A percentile compares a stretch with the other conserved stretches of the same genome.
Conservation (phyloP, 257 asterid species). For the Scutellaria barbata region DNA sequence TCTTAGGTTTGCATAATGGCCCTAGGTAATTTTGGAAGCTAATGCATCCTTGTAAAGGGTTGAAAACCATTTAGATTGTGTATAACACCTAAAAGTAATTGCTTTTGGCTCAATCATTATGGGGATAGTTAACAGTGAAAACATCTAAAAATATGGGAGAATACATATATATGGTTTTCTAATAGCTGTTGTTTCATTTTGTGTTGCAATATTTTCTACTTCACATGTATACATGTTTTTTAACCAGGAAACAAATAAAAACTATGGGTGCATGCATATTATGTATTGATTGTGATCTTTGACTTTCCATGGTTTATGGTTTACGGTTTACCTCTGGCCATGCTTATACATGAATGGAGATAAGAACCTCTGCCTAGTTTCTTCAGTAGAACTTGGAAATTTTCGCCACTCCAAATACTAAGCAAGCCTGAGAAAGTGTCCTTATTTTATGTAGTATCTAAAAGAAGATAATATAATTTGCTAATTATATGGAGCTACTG, state of each 20-base stretch:
- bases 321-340: neutral
- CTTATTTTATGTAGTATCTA: neutral
- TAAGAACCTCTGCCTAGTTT: neutral
- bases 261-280: neutral
- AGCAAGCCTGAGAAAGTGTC: neutral
- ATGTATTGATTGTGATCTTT: neutral
- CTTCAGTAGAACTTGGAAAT: neutral
- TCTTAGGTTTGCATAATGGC: too few species aligned
- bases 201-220: neutral
- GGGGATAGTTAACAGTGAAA: neutral
- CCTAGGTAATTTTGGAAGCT: too few species aligned
- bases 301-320: neutral
- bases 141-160: neutral
- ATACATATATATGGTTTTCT: neutral
- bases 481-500: conserved; percentile 12
- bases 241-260: neutral
- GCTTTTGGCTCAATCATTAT: neutral
- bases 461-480: neutral
- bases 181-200: neutral
- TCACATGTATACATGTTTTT: neutral
- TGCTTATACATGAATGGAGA: neutral
- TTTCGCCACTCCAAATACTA: neutral
- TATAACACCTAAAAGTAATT: neutral
- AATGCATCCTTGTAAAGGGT: neutral
- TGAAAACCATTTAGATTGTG: neutral